Percentiles rank a stretch among this genome's conserved stretches.
Conservation (phyloP, 2,329 filamentous ascomycete species). For the Scedosporium aurantiacum region DNA sequence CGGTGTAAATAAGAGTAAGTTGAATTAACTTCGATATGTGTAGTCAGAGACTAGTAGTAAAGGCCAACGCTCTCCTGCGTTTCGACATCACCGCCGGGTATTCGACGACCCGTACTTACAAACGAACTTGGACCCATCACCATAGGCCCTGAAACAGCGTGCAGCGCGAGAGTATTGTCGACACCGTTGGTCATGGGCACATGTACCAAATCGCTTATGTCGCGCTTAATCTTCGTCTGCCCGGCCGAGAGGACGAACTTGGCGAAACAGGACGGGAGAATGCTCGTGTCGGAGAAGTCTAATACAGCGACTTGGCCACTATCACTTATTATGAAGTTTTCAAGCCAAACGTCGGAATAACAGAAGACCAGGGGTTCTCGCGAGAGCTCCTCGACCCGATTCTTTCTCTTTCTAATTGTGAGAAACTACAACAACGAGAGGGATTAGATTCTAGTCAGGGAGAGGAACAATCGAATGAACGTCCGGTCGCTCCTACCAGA, state of each 20-base stretch:
- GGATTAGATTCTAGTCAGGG: too few species aligned
- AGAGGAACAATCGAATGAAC: too few species aligned
- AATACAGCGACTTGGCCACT: slow-evolving; percentile 7
- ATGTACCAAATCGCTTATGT: slow-evolving; percentile 7
- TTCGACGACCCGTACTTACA: not conserved
- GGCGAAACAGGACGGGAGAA: slow-evolving; percentile 13
- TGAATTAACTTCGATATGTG: not conserved
- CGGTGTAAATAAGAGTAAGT: not conserved
- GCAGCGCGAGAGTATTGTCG: slow-evolving; percentile 7
- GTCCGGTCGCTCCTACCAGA: slow-evolving; percentile 10
- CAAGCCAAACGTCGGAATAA: slow-evolving; percentile 10
- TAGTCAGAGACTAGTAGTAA: not conserved
- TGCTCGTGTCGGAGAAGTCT: slow-evolving; percentile 11
- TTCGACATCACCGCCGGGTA: not conserved
- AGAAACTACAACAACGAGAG: too few species aligned
- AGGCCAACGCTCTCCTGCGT: not conserved
- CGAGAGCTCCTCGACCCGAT: slow-evolving; percentile 6
- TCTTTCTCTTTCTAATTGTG: slow-evolving; percentile 4
- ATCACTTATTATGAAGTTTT: slow-evolving; percentile 12
- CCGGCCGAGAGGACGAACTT: not conserved
- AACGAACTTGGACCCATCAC: not conserved
- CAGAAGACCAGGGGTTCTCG: slow-evolving; percentile 13
- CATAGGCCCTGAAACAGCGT: not conserved
- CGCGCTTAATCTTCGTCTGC: not conserved
- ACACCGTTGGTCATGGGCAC: slow-evolving; percentile 8